These are phyloP conservation scores for Hemerocallis citrina DNA, from an alignment of 106 monocot species.

Conservation along the genomic window DNA sequence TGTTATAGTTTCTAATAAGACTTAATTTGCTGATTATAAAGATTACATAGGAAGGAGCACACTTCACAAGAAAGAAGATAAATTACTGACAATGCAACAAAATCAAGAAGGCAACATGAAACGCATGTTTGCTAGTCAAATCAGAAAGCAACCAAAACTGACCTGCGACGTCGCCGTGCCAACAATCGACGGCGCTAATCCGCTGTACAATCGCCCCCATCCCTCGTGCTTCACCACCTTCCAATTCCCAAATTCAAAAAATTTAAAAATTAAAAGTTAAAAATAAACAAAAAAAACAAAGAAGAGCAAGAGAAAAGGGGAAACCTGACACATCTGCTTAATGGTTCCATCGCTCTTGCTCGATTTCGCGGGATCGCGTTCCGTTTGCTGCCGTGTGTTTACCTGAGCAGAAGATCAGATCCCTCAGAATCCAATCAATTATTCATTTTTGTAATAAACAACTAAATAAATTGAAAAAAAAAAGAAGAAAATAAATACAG, in stretches of 20 bases:
- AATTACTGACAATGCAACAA: background rate
- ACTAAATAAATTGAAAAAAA: background rate
- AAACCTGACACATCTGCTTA: conserved; percentile 53
- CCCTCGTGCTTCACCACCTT: conserved; percentile 83
- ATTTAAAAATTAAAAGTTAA: background rate
- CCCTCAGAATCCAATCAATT: background rate
- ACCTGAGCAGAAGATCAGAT: conserved; percentile 27
- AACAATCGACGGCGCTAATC: conserved; percentile 67
- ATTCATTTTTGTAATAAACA: background rate
- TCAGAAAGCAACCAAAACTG: background rate
- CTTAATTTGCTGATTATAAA: too few relatives aligned
- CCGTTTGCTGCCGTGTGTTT: conserved; percentile 90
- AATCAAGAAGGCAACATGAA: background rate
- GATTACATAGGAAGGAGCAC: background rate
- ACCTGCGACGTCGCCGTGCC: conserved; percentile 96
- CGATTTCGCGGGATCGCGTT: conserved; percentile 51
- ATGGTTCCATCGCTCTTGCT: conserved; percentile 39
- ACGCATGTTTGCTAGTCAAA: background rate
- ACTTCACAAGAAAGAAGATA: background rate
- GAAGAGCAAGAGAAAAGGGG: background rate
- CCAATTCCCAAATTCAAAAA: too few relatives aligned
- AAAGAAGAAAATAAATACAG: conserved; percentile 25
- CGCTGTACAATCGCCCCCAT: conserved; percentile 76
- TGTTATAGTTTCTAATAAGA: too few relatives aligned
- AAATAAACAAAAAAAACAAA: background rate